Evolutionary conservation across 1,139 yeast species (phyloP).

Genomic region (Blastobotrys malaysiensis): DNA sequence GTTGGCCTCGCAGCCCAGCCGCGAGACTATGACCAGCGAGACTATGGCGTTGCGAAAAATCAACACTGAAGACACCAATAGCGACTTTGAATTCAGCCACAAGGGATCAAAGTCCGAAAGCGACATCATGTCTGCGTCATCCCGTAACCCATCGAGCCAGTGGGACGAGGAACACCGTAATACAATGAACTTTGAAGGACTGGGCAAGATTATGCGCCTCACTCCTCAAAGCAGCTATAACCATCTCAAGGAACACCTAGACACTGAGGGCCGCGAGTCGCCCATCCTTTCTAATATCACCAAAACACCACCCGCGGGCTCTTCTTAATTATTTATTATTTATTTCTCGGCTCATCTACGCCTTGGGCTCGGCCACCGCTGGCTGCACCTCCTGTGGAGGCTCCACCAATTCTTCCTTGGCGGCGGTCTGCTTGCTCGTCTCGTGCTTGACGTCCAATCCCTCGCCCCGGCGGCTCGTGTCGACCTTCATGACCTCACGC

Average conservation of each 20-base stretch:
- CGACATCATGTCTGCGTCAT: neutral
- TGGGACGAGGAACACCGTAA: neutral
- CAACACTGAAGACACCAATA: no score
- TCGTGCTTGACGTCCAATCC: constrained; percentile 14
- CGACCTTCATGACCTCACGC: constrained; percentile 82
- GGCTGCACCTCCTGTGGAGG: neutral
- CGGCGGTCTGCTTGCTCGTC: neutral
- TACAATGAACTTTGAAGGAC: neutral
- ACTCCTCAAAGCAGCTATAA: neutral
- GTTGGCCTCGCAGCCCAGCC: no score
- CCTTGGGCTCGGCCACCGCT: neutral
- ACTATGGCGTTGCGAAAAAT: no score
- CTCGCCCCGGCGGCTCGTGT: constrained; percentile 65
- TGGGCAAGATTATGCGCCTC: neutral
- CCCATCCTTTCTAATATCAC: neutral
- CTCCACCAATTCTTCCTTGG: neutral
- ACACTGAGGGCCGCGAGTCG: neutral
- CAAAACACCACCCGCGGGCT: neutral
- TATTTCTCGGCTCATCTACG: no score
- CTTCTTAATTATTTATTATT: neutral
- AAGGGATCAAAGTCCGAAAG: neutral
- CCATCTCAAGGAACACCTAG: neutral
- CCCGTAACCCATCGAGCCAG: neutral
- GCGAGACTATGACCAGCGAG: neutral
- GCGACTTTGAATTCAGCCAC: neutral